Percentiles rank a stretch among this genome's conserved stretches.
phyloP scores from a whole-genome alignment of 768 basidiomycete species.

The Gautieria morchelliformis region DNA sequence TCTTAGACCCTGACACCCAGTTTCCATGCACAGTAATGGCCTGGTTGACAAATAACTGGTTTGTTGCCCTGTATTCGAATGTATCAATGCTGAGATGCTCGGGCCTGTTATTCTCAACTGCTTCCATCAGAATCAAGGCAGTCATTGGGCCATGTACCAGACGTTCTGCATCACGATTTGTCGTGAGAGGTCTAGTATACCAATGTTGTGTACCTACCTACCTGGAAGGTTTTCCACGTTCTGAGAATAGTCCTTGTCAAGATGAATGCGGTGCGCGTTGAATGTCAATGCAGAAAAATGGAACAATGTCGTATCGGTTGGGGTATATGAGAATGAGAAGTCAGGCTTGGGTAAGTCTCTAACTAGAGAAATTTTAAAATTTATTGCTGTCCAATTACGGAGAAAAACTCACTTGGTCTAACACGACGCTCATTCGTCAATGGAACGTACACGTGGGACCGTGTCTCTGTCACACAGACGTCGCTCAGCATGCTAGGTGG shows the following conservation, averaged over 20 bases:
- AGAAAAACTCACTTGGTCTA: constrained; percentile 33
- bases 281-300: constrained; percentile 82
- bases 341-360: constrained; percentile 31
- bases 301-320: constrained; percentile 65
- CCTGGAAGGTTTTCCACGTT: constrained; percentile 65
- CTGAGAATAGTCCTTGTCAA: constrained; percentile 66
- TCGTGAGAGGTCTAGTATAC: not conserved
- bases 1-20: constrained; percentile 38
- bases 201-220: constrained; percentile 21
- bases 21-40: constrained; percentile 14
- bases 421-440: constrained; percentile 19
- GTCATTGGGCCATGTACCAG: constrained; percentile 83
- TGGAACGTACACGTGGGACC: constrained; percentile 6
- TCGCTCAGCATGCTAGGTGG: not conserved
- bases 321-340: constrained; percentile 58
- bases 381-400: too few relatives aligned
- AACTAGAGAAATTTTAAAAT: constrained; percentile 27
- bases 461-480: constrained; percentile 2
- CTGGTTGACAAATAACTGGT: constrained; percentile 25
- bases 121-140: constrained; percentile 69
- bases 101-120: constrained; percentile 41
- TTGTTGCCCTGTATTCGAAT: constrained; percentile 65
- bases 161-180: constrained; percentile 38
- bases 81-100: constrained; percentile 28
- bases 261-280: constrained; percentile 78